Percentiles rank a stretch among this genome's conserved stretches.
phyloP scores from a whole-genome alignment of 148 eudicot species.

The Arctostaphylos glauca region DNA sequence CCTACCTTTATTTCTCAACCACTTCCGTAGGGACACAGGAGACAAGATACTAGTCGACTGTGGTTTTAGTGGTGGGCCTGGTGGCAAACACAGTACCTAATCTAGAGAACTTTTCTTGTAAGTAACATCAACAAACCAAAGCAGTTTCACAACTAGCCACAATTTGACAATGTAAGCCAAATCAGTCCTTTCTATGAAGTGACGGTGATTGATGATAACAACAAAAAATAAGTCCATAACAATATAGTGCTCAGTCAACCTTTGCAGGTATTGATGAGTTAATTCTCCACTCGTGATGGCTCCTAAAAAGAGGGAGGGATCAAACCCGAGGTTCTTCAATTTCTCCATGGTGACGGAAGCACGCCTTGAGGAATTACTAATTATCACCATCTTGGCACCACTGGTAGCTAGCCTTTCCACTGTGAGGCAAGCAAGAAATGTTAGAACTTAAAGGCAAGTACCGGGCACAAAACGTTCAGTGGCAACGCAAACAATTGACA shows the following conservation, averaged over 20 bases:
- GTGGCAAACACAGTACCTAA: background rate
- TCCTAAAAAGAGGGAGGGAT: slow-evolving; percentile 80
- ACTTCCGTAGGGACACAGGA: background rate
- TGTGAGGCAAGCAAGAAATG: slow-evolving; percentile 23
- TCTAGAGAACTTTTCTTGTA: background rate
- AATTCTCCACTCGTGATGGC: slow-evolving; percentile 92
- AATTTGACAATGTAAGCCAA: background rate
- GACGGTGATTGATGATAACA: background rate
- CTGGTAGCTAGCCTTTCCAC: slow-evolving; percentile 75
- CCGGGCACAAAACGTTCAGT: background rate
- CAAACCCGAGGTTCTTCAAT: slow-evolving; percentile 77
- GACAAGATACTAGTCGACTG: background rate
- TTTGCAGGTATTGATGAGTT: slow-evolving; percentile 74
- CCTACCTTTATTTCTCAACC: background rate
- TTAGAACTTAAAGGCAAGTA: slow-evolving; percentile 1
- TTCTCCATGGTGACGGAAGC: slow-evolving; percentile 80
- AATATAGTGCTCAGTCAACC: slow-evolving; percentile 31
- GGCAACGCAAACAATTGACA: slow-evolving; percentile 2
- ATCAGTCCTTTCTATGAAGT: background rate
- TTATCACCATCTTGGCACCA: slow-evolving; percentile 90
- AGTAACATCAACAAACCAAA: background rate
- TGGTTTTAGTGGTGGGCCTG: background rate
- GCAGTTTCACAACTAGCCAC: background rate
- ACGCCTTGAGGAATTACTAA: slow-evolving; percentile 93
- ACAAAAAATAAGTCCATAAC: background rate